Base-by-base conservation (phyloP, 1,139 yeast species). In the Zygosaccharomyces pseudobailii region DNA sequence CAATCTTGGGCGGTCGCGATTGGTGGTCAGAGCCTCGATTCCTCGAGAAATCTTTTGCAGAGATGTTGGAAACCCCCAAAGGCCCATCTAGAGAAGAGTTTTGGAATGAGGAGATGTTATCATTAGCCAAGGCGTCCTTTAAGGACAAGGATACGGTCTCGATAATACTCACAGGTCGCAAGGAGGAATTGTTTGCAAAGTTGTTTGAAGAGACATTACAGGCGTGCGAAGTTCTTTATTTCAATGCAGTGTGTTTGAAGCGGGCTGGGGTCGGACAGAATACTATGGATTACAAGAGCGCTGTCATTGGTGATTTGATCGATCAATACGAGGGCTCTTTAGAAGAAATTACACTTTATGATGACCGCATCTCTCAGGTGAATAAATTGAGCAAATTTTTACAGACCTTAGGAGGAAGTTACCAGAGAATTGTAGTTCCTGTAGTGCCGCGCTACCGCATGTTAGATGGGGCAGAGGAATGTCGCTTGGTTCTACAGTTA, bases 1-100 rank as follows among this genome's bases (percentile, higher is more conserved):
- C 43, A 3, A 38, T 61, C 27, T 44, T 72, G 3, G 56, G 60
- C 5, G 62, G 60, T 31, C 74, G 74, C 5, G 75, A 78, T 0
- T 76, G 80, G 80, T 75, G 78, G 78, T 62, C 66, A 10, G 68
- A 71, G 34, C 65, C 71, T 3, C 48, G 61, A 21, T 64, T 68
- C 36, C 53, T 72, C 46, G 58, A 57, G 33, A 61, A 67, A 33
- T 58, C 68, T 6, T 71, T 71, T 10, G 55, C 61, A 24, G 71
- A 71, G 6, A 67, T 68, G 65, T 61, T 48, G n/a, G 42, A 40
- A 7, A 10, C 45, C 21, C 13, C 30, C 5, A 37, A 40, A n/a
- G 45, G 23, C 4, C 22, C 17, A 25, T 28, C 38, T 42, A 49
- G 24, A 23, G 36, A 33, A 10, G 40, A 37, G 2, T 69, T 66